Percentiles rank a stretch among this genome's conserved stretches.
Evolutionary conservation across 2,329 filamentous ascomycete species (phyloP).

Genomic region (Dactylella cylindrospora): DNA sequence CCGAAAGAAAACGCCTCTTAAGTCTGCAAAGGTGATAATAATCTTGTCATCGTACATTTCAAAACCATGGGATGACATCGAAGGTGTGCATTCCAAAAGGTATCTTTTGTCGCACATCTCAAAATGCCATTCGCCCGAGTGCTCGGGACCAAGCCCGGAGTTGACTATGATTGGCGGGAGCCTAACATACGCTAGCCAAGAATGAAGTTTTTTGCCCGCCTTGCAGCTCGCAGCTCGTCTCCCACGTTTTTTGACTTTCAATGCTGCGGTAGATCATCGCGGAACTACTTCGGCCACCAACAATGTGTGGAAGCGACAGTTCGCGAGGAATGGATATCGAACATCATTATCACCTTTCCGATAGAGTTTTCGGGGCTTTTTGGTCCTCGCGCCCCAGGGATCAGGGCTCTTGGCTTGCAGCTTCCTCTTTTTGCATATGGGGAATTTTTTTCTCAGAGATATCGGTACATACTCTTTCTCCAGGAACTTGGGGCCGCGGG

Average conservation of each 20-base stretch:
- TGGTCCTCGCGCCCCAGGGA: neutral
- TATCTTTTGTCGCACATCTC: conserved; percentile 6
- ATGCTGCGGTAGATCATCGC: neutral
- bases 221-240: too few relatives aligned
- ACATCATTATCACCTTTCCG: conserved; percentile 5
- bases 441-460: conserved; percentile 13
- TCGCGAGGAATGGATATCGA: conserved; percentile 17
- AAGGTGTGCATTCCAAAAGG: neutral
- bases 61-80: conserved; percentile 18
- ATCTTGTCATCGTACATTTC: too few relatives aligned
- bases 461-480: conserved; percentile 14
- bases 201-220: too few relatives aligned
- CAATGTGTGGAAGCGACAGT: conserved; percentile 15
- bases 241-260: too few relatives aligned
- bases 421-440: conserved; percentile 36
- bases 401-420: conserved; percentile 7
- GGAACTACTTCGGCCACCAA: conserved; percentile 34
- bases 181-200: conserved; percentile 9
- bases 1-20: too few relatives aligned
- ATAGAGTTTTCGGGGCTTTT: conserved; percentile 37
- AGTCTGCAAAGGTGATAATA: too few relatives aligned
- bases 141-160: conserved; percentile 38
- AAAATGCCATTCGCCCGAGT: conserved; percentile 11
- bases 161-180: conserved; percentile 15
- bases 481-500: conserved; percentile 24